Evolutionary conservation across 2,329 filamentous ascomycete genomes (phyloP).

Genomic region (Fonsecaea erecta): DNA sequence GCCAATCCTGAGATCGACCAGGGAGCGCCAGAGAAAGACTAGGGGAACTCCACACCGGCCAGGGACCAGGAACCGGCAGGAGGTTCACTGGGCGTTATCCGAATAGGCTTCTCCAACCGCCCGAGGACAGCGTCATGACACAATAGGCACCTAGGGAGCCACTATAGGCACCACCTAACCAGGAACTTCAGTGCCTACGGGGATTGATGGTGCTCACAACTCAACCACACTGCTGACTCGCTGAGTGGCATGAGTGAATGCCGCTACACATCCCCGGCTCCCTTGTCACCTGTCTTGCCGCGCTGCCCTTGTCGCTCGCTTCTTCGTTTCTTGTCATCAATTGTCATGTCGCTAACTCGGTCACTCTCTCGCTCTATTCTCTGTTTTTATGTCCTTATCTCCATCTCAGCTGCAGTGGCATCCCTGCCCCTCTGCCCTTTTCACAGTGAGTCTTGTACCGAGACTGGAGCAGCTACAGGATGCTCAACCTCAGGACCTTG

Average conservation of each 20-base stretch:
- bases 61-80: background rate
- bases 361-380: background rate
- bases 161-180: background rate
- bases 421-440: background rate
- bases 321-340: background rate
- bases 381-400: background rate
- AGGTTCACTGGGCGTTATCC: background rate
- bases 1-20: background rate
- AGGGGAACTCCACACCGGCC: background rate
- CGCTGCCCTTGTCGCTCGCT: constrained; percentile 1
- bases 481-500: background rate
- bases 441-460: background rate
- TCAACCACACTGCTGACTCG: background rate
- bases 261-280: background rate
- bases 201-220: background rate
- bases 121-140: too few relatives aligned
- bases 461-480: background rate
- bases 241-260: background rate
- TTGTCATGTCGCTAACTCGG: background rate
- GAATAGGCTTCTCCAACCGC: too few relatives aligned
- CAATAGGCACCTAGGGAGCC: too few relatives aligned
- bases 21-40: background rate
- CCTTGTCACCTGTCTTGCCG: background rate
- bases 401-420: background rate
- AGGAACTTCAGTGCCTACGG: background rate